Conservation (phyloP, 768 basidiomycete genomes). For the Kwoniella heveanensis region DNA sequence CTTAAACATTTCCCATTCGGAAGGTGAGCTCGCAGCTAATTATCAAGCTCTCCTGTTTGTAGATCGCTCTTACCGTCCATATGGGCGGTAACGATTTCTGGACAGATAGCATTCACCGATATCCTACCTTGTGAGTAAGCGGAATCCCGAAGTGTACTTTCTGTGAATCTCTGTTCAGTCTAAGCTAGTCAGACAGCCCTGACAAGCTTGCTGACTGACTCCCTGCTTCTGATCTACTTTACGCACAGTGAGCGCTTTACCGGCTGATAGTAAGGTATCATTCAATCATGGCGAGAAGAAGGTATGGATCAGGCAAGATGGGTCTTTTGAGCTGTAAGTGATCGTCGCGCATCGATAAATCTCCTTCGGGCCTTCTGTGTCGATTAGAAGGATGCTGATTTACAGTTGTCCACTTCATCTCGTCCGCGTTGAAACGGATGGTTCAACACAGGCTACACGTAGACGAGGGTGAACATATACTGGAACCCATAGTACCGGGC, state of each 20-base stretch:
- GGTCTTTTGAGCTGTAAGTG: conserved; percentile 47
- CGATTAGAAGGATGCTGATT: too few relatives aligned
- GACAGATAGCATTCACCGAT: neutral
- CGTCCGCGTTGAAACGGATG: too few relatives aligned
- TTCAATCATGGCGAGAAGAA: conserved; percentile 33
- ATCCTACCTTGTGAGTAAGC: neutral
- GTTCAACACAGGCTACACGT: conserved; percentile 29
- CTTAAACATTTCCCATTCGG: too few relatives aligned
- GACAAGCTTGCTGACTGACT: too few relatives aligned
- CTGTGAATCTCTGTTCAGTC: too few relatives aligned
- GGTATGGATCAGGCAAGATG: conserved; percentile 44
- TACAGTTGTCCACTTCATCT: too few relatives aligned
- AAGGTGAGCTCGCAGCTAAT: neutral
- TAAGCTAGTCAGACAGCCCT: too few relatives aligned
- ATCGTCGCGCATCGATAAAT: too few relatives aligned
- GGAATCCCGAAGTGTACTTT: too few relatives aligned
- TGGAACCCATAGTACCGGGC: conserved; percentile 36
- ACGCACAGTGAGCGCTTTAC: conserved; percentile 7
- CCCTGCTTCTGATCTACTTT: too few relatives aligned
- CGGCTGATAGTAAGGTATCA: conserved; percentile 28
- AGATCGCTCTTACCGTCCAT: conserved; percentile 21
- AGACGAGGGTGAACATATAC: conserved; percentile 37
- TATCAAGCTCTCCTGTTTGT: neutral
- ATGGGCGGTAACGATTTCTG: neutral
- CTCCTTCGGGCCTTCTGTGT: too few relatives aligned